Percentiles rank a stretch among this genome's conserved stretches.
Evolutionary conservation across 805 yeast species (phyloP).

Genomic region (Teunomyces tritomae): DNA sequence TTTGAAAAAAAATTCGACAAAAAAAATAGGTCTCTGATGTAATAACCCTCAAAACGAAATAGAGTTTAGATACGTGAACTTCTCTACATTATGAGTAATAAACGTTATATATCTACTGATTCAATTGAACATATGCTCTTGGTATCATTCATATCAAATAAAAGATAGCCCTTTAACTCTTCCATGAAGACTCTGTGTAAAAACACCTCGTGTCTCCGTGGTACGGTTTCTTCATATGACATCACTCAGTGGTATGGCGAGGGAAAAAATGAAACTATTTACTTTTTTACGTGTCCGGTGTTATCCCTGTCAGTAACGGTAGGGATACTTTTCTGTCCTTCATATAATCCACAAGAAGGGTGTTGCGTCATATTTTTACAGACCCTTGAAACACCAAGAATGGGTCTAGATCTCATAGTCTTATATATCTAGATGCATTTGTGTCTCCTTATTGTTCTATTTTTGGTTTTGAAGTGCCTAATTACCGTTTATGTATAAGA

Average conservation of each 20-base stretch:
- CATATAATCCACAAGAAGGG: not conserved
- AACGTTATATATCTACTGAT: no score
- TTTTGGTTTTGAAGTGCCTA: not conserved
- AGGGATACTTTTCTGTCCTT: not conserved
- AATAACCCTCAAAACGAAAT: not conserved
- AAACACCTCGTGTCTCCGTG: not conserved
- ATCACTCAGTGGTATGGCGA: not conserved
- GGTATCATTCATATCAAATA: no score
- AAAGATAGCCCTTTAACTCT: not conserved
- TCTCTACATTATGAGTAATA: no score
- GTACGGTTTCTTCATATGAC: not conserved
- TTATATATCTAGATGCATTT: not conserved
- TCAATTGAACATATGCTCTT: no score
- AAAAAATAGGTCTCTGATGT: constrained; percentile 1
- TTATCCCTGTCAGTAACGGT: not conserved
- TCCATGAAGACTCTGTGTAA: not conserved
- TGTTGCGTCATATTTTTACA: not conserved
- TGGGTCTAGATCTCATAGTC: not conserved
- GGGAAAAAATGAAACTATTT: not conserved
- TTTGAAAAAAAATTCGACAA: constrained; percentile 3
- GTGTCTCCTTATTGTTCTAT: not conserved
- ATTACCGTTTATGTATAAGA: not conserved
- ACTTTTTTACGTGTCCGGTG: not conserved
- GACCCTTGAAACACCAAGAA: not conserved
- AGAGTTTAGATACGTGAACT: no score